A percentile compares a stretch with the other conserved stretches of the same genome.
Conservation (phyloP, 208 protist genomes). For the Acanthamoeba castellanii region DNA sequence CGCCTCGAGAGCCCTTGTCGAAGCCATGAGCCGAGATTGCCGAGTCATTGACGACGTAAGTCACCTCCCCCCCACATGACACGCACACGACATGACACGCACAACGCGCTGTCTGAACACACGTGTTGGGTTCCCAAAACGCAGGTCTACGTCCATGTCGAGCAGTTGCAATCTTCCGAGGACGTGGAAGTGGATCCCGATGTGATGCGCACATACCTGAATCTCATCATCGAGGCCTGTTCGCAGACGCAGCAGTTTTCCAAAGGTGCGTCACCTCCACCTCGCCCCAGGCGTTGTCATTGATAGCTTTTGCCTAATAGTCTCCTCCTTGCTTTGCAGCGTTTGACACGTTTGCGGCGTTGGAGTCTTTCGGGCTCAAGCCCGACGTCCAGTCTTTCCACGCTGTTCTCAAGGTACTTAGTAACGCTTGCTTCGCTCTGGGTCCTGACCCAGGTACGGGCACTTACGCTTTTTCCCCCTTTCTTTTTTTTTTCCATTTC, state of each 20-base stretch:
- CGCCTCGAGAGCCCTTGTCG: not conserved
- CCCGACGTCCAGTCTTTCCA: not conserved
- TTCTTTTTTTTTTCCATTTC: not conserved
- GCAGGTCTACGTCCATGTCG: not conserved
- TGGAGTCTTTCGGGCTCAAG: not conserved
- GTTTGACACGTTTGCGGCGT: not conserved
- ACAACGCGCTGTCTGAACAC: no score
- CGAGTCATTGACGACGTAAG: not conserved
- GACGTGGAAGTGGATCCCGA: not conserved
- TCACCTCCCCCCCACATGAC: no score
- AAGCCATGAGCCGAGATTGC: not conserved
- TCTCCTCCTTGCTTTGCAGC: no score
- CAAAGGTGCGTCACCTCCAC: not conserved
- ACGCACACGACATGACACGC: no score
- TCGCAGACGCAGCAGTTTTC: not conserved
- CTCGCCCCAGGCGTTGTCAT: no score
- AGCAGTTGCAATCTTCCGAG: not conserved
- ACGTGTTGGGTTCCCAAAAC: not conserved
- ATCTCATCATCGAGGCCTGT: not conserved
- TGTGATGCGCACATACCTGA: not conserved
- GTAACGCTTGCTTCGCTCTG: no score
- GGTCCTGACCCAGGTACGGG: no score
- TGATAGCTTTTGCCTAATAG: no score
- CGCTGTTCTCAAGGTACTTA: not conserved
- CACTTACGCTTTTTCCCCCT: not conserved